Evolutionary conservation across 495 filamentous ascomycete genomes (phyloP), one percentile per base, ranked within the genome.

Genomic region (Lasiosphaeria ovina): DNA sequence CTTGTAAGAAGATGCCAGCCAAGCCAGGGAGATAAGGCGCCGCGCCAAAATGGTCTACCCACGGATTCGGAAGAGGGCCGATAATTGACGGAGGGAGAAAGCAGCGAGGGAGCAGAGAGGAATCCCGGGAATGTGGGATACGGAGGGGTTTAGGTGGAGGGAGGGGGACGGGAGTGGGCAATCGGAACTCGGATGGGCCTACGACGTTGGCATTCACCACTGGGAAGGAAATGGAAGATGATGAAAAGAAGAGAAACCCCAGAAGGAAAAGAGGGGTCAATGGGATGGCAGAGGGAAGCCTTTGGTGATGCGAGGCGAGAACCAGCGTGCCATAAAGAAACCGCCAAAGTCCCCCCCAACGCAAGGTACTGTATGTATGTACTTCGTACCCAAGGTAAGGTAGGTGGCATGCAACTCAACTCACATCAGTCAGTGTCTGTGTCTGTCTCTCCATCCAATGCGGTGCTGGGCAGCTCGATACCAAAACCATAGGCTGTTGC

Each of bases 231-330:
- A 50, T 44, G 38, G 38, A 42, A 14, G 44, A 47, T 47, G 44
- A 9, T 65, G 60, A 57, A 65, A 63, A 62, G 63, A 61, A 66
- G 66, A 67, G 66, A 70, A 69, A 63, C 64, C 11, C 8, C 50
- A 44, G 44, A 42, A 51, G 24, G 56, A 51, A 32, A 64, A 58
- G 62, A 64, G 62, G 62, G 62, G 62, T 60, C 53, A 52, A 60
- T 47, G 17, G 65, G 64, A 57, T 55, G 54, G 49, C 57, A 38
- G 44, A 57, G 51, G 52, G 58, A 53, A 64, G 57, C 49, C 58
- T 57, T 61, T 56, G 58, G 54, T 32, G 54, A 56, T 57, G 49
- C 45, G 57, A 55, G 51, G 52, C 45, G 47, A 44, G 49, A 16
- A 51, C 35, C 35, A 44, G 14, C 45, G 35, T 31, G n/a, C 16